These are phyloP conservation scores for Venturia aucupariae DNA, from an alignment of 2,329 filamentous ascomycete species.

Conservation along the genomic window DNA sequence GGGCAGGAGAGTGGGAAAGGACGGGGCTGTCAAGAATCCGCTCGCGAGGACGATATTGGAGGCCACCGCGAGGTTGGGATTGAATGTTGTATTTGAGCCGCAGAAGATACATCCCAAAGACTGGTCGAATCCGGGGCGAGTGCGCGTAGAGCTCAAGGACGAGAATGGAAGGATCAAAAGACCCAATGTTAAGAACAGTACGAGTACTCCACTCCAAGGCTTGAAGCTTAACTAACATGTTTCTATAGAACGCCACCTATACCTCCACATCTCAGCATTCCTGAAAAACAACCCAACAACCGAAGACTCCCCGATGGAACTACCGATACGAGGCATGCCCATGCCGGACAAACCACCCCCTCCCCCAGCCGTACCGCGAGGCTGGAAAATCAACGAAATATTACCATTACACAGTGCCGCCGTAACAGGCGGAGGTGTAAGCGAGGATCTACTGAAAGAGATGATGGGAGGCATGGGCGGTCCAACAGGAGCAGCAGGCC, in stretches of 20 bases:
- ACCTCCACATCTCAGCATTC: constrained; percentile 67
- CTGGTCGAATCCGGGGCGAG: constrained; percentile 91
- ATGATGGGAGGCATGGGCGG: constrained; percentile 84
- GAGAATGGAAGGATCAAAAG: constrained; percentile 41
- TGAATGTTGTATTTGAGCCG: constrained; percentile 75
- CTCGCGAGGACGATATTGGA: constrained; percentile 82
- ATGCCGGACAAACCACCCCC: constrained; percentile 56
- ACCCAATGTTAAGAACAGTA: constrained; percentile 54
- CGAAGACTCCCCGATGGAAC: constrained; percentile 57
- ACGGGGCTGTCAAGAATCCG: constrained; percentile 71
- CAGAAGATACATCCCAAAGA: constrained; percentile 91
- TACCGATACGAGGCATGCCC: constrained; percentile 65
- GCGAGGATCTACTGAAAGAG: constrained; percentile 88
- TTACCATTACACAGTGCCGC: constrained; percentile 82
- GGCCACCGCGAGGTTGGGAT: constrained; percentile 64
- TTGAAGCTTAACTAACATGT: neutral
- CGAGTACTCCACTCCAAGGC: constrained; percentile 22
- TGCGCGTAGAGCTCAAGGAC: constrained; percentile 66
- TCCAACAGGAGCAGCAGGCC: neutral
- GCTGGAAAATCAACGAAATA: constrained; percentile 82
- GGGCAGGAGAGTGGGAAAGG: constrained; percentile 66
- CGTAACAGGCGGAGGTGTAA: constrained; percentile 85
- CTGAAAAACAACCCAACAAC: constrained; percentile 70
- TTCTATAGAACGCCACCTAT: constrained; percentile 71
- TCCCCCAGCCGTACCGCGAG: constrained; percentile 58